A percentile compares a stretch with the other conserved stretches of the same genome.
These are phyloP conservation scores for Mortierella sp. DNA, from an alignment of 371 early-diverging fungal species.

Conservation along the genomic window DNA sequence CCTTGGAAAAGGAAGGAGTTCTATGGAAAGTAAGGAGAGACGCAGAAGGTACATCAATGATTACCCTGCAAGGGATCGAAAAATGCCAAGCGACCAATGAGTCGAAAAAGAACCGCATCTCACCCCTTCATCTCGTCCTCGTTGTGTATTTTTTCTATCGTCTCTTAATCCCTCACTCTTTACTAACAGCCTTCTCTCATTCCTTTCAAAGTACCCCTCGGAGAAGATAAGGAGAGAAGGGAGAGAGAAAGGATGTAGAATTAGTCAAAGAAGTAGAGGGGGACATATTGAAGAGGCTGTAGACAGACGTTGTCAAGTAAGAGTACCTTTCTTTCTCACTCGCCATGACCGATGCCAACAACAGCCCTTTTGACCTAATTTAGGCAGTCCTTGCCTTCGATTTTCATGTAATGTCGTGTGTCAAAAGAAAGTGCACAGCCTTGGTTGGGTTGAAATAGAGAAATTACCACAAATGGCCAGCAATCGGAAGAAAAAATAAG, in stretches of 20 bases:
- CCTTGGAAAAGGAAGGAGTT: neutral
- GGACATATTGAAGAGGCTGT: neutral
- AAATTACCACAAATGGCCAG: conserved; percentile 11
- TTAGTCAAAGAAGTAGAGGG: neutral
- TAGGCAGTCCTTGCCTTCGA: neutral
- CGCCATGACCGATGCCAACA: neutral
- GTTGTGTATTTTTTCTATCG: neutral
- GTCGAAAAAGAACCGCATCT: neutral
- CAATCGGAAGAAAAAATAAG: neutral
- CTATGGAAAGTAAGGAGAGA: neutral
- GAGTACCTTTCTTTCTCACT: neutral
- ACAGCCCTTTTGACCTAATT: neutral
- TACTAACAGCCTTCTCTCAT: too few relatives aligned
- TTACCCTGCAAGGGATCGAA: neutral
- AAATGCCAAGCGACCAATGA: conserved; percentile 9
- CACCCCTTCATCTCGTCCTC: neutral
- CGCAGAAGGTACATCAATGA: too few relatives aligned
- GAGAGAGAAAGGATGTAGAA: too few relatives aligned
- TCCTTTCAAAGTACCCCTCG: too few relatives aligned
- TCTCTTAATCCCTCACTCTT: too few relatives aligned
- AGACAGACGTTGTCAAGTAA: neutral
- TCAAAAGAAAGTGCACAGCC: neutral
- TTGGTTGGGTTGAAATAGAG: neutral
- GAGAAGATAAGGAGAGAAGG: too few relatives aligned
- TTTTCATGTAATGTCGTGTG: neutral